phyloP scores from a whole-genome alignment of 306 rosid species.

The Vigna hirtella region DNA sequence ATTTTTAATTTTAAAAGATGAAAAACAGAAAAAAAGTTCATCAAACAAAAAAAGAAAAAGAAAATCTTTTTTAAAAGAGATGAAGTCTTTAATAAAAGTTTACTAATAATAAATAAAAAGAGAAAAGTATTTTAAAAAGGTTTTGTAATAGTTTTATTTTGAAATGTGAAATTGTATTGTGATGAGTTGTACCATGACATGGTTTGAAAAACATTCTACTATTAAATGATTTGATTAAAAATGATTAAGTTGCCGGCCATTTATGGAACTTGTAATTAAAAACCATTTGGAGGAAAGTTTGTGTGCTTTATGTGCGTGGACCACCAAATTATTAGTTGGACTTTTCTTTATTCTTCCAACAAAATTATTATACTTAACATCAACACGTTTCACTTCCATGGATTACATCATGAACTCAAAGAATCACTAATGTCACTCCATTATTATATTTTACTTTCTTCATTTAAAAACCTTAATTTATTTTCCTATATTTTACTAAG shows the following conservation, averaged over 20 bases:
- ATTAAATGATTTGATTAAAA: conserved; percentile 9
- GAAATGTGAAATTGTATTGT: not conserved
- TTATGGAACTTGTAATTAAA: conserved; percentile 21
- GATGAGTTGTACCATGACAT: conserved; percentile 7
- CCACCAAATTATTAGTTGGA: conserved; percentile 29
- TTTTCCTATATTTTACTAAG: too few species aligned
- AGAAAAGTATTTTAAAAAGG: too few species aligned
- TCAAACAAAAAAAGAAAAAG: too few species aligned
- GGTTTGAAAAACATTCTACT: not conserved
- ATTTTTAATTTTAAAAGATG: too few species aligned
- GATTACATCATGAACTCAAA: conserved; percentile 7
- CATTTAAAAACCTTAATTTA: too few species aligned
- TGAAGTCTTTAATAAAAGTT: too few species aligned
- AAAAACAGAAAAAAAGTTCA: too few species aligned
- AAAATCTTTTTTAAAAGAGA: too few species aligned
- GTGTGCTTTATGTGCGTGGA: conserved; percentile 36
- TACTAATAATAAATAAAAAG: too few species aligned
- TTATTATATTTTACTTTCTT: too few species aligned
- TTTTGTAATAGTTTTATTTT: not conserved
- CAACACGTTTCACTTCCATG: conserved; percentile 20
- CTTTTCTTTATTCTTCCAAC: not conserved
- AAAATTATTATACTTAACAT: conserved; percentile 31
- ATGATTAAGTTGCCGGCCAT: conserved; percentile 29
- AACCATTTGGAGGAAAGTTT: conserved; percentile 10
- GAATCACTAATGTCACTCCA: too few species aligned